phyloP scores from a whole-genome alignment of 148 eudicot genomes.

The Mesembryanthemum crystallinum region DNA sequence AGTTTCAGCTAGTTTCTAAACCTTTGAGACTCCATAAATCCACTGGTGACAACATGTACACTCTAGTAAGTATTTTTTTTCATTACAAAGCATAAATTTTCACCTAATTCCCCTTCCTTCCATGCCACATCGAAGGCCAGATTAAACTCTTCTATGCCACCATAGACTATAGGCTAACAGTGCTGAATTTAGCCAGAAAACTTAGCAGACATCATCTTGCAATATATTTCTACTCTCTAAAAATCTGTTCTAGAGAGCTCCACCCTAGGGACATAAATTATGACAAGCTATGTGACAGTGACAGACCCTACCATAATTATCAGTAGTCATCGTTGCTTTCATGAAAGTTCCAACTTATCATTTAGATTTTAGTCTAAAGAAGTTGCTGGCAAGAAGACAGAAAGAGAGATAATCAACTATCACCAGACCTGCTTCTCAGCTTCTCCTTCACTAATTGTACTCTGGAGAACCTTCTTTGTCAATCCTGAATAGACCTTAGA shows the following conservation, averaged over 20 bases:
- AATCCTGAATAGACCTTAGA: slow-evolving; percentile 50
- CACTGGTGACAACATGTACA: neutral
- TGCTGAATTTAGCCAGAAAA: neutral
- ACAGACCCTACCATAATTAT: neutral
- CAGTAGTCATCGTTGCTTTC: neutral
- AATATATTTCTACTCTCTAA: neutral
- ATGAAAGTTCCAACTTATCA: neutral
- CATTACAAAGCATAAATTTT: neutral
- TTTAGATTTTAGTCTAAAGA: neutral
- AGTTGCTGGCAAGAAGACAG: neutral
- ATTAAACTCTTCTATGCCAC: neutral
- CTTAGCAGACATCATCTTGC: neutral
- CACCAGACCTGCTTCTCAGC: slow-evolving; percentile 76
- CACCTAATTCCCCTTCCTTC: neutral
- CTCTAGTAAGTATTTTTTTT: neutral
- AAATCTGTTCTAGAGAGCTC: neutral
- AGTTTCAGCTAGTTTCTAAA: neutral
- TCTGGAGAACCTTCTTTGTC: slow-evolving; percentile 67
- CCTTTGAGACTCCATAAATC: neutral
- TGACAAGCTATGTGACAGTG: neutral
- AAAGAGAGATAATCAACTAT: neutral
- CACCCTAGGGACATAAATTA: neutral
- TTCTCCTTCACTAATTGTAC: slow-evolving; percentile 63
- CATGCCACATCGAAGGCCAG: neutral
- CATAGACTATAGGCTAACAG: neutral